Evolutionary conservation across 163 green algal genomes (phyloP).

Genomic region (Scenedesmus sp.): DNA sequence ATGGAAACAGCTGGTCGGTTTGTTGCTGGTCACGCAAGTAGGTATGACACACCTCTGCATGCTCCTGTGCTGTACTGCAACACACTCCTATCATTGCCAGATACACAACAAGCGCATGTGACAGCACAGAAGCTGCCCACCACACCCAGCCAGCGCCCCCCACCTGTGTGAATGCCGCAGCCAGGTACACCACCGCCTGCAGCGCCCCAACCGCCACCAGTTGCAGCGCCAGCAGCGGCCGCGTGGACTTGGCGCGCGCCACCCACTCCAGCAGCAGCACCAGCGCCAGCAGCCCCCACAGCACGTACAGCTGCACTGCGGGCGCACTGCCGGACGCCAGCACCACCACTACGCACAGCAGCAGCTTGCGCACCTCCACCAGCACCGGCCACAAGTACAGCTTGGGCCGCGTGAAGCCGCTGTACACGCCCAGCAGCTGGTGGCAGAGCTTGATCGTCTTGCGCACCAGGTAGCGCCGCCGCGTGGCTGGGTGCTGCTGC

Average conservation of each 20-base stretch:
- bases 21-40: too few species aligned
- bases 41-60: neutral
- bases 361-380: conserved; percentile 40
- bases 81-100: neutral
- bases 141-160: neutral
- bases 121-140: neutral
- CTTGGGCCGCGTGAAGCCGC: conserved; percentile 14
- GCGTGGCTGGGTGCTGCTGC: conserved; percentile 34
- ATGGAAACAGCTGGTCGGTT: too few species aligned
- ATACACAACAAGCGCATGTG: neutral
- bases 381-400: conserved; percentile 48
- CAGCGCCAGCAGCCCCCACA: conserved; percentile 47
- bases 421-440: conserved; percentile 44
- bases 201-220: conserved; percentile 32
- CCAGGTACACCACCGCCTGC: conserved; percentile 45
- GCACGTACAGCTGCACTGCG: conserved; percentile 43
- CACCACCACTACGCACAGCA: conserved; percentile 35
- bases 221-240: conserved; percentile 43
- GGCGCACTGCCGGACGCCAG: neutral
- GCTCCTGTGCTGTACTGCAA: neutral
- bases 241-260: neutral
- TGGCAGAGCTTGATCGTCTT: conserved; percentile 38
- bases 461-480: conserved; percentile 37
- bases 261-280: conserved; percentile 49
- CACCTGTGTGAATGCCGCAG: conserved; percentile 48